Conservation (phyloP, 805 yeast species). For the Yarrowia osloensis region DNA sequence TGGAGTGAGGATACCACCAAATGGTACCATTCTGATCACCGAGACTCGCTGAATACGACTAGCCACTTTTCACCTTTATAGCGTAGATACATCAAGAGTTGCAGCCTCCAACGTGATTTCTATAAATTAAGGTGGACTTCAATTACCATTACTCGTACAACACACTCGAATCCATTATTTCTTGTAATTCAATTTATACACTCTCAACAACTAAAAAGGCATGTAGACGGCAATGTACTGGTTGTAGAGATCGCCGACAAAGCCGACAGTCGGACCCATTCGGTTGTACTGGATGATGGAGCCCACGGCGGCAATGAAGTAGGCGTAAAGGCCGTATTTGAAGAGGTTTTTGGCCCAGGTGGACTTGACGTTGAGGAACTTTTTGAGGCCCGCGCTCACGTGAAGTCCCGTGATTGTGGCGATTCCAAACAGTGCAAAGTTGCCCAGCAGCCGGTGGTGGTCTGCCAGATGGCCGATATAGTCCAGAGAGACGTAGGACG, state of each 20-base stretch:
- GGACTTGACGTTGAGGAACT: constrained; percentile 4
- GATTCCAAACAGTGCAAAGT: constrained; percentile 17
- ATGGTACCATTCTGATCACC: too few species aligned
- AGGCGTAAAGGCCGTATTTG: neutral
- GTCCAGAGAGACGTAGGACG: constrained; percentile 54
- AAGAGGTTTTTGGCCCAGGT: constrained; percentile 11
- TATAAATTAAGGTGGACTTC: too few species aligned
- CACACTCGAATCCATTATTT: too few species aligned
- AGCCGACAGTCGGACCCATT: constrained; percentile 7
- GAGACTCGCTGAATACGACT: too few species aligned
- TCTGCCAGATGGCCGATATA: constrained; percentile 50
- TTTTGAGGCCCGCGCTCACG: constrained; percentile 12
- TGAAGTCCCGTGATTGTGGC: constrained; percentile 13
- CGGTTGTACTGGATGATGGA: neutral
- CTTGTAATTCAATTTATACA: too few species aligned
- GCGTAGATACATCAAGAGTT: too few species aligned
- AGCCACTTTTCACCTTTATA: too few species aligned
- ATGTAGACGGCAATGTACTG: constrained; percentile 19
- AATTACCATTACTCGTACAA: too few species aligned
- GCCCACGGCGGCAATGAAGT: neutral
- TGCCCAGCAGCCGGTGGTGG: constrained; percentile 36
- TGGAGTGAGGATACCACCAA: too few species aligned
- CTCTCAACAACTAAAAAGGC: neutral
- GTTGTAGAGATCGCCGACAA: constrained; percentile 21
- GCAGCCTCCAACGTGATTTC: too few species aligned